Base-by-base conservation (phyloP, 257 asterid species). In the Eucommia ulmoides region DNA sequence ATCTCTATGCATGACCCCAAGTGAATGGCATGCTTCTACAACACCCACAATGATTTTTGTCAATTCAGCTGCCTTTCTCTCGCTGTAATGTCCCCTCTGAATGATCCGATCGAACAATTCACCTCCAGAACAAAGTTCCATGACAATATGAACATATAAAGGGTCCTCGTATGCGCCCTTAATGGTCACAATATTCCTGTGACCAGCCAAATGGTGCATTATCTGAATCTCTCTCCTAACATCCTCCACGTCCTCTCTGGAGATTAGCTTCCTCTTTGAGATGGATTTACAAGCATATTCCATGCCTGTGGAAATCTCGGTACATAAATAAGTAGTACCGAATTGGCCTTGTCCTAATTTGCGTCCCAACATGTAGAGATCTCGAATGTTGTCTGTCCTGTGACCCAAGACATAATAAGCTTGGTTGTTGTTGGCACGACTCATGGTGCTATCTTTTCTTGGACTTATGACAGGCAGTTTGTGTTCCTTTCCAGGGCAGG, bases 1-100 rank as follows among this genome's bases (percentile, higher is more conserved):
- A 78, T 86, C 96, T 61, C 96, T 73, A 64, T 86, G 96, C 96
- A 86, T 86, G 26, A 86, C 94, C 29, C 96, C 96, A 65, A 83
- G 93, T 0, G 94, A 83, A 59, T 87, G 97, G 73, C 97, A 87
- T 1, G 94, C 94, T 79, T 88, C 93, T 51, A 88, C 97, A 47
- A 88, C 95, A 24, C 95, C 97, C 0, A 84, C 95, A 45, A 84
- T 63, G 64, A 84, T 88, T 77, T 74, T 88, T 23, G 88, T 84
- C 64, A 81, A 68, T 50, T 84, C 88, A 15, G 95, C 97, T 2
- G 97, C 96, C 75, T 80, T 83, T 45, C 82, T 78, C 81, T 86
- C 96, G 15, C 76, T 83, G 66, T 83, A 86, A 60, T 86, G 96
- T 10, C 93, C 97, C 66, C 95, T 82, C 26, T 75, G 93, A 52